Evolutionary conservation across 2,329 filamentous ascomycete genomes (phyloP), one percentile per base, ranked within the genome.

Genomic region (Aspergillus sp.): DNA sequence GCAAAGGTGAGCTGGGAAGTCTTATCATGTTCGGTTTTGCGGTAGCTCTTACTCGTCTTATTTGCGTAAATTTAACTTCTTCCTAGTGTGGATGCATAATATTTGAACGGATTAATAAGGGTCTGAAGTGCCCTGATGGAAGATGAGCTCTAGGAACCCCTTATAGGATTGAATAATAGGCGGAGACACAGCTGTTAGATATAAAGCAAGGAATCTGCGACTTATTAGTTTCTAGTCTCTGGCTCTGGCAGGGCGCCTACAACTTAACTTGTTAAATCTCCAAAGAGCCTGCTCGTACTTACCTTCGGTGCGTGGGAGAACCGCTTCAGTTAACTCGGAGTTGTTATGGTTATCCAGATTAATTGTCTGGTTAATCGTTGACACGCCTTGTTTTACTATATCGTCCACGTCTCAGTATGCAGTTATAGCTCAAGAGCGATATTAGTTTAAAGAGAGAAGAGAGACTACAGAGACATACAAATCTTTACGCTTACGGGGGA

Each of bases 41-140:
- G n/a, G n/a, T n/a, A n/a, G n/a, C n/a, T n/a, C 22, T 18, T 49
- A 14, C 22, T 24, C 14, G 47, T 49, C 47, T 24, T 49, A 49
- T 18, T 24, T 49, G 47, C 47, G 47, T 29, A 55, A 55, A 55
- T 55, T 42, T 49, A 45, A 55, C 55, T 53, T 57, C 49, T 24
- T 49, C 24, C 55, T 57, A 57, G 55, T 50, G 47, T 42, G 50
- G 55, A 49, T 53, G 49, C 36, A 57, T 57, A 57, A 22, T 57
- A 57, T 57, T 53, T 49, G 39, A 49, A 39, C 53, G 55, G 55
- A 49, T 52, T 36, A 57, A 57, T 49, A 57, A 26, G 49, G 55
- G 42, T 42, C 55, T 57, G 55, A 57, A 57, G 29, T 52, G 55
- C 55, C 55, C 50, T 53, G 39, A 55, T 55, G 55, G 49, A 57